Conservation (phyloP, 108 stramenopile genomes). For the Fistulifera solaris region DNA sequence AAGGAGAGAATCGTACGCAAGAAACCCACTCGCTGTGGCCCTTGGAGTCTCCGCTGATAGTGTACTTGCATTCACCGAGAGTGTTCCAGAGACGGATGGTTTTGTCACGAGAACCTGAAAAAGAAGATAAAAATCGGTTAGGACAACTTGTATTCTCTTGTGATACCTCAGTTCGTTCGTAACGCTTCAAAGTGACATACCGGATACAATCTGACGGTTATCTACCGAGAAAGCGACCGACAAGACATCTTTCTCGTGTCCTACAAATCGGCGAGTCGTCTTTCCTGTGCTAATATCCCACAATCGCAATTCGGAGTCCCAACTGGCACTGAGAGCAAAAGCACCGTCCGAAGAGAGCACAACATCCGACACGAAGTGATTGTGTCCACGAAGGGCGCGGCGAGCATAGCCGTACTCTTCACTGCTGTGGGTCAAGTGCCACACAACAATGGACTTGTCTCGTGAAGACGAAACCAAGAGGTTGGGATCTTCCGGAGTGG, state of each 20-base stretch:
- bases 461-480: slow-evolving; percentile 94
- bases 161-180: too few species aligned
- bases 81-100: slow-evolving; percentile 99
- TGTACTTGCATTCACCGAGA: slow-evolving; percentile 96
- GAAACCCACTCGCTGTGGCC: slow-evolving; percentile 99
- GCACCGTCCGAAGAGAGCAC: slow-evolving; percentile 94
- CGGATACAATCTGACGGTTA: slow-evolving; percentile 99
- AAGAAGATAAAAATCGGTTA: background rate
- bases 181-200: too few species aligned
- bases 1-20: slow-evolving; percentile 98
- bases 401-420: slow-evolving; percentile 90
- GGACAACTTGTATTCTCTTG: background rate
- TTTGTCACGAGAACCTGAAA: slow-evolving; percentile 86
- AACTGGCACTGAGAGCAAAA: slow-evolving; percentile 94
- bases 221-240: slow-evolving; percentile 96
- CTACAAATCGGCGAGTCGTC: slow-evolving; percentile 97
- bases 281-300: slow-evolving; percentile 97
- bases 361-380: slow-evolving; percentile 98
- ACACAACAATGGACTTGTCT: slow-evolving; percentile 96
- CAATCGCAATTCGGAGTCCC: slow-evolving; percentile 97
- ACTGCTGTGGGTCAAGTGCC: slow-evolving; percentile 76
- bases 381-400: slow-evolving; percentile 95
- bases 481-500: slow-evolving; percentile 96
- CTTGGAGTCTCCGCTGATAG: slow-evolving; percentile 69
- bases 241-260: slow-evolving; percentile 98